Evolutionary conservation across 2,329 filamentous ascomycete genomes (phyloP).

Genomic region (Trichoderma sp.): DNA sequence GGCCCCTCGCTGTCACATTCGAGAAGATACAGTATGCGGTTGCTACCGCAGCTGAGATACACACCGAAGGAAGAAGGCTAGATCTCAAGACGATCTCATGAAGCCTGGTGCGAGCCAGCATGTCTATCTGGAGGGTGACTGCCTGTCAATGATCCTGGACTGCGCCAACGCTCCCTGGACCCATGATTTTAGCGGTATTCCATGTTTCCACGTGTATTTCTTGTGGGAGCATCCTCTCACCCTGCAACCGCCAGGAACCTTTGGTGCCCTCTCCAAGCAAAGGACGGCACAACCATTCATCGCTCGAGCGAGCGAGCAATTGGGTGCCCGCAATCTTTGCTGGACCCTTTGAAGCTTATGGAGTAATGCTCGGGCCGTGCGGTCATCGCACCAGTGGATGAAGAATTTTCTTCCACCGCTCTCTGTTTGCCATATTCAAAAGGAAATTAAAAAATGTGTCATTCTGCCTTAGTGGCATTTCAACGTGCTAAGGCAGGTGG

Average conservation of each 20-base stretch:
- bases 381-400: background rate
- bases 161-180: conserved; percentile 8
- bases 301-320: background rate
- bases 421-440: background rate
- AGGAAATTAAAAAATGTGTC: conserved; percentile 17
- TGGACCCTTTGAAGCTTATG: background rate
- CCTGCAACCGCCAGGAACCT: background rate
- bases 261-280: background rate
- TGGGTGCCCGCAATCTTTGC: background rate
- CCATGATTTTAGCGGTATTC: conserved; percentile 10
- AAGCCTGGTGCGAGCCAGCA: conserved; percentile 17
- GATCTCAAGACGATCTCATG: conserved; percentile 16
- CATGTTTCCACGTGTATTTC: conserved; percentile 16
- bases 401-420: background rate
- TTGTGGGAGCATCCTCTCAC: conserved; percentile 1
- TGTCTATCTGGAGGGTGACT: conserved; percentile 4
- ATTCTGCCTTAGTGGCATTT: conserved; percentile 17
- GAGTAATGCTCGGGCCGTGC: background rate
- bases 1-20: background rate
- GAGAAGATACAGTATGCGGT: conserved; percentile 3
- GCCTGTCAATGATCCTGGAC: conserved; percentile 19
- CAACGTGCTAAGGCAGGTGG: conserved; percentile 4
- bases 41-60: conserved; percentile 14
- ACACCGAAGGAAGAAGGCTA: conserved; percentile 5
- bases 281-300: background rate